Base-by-base conservation (phyloP, 371 early-diverging fungal species). In the Rhizopus sp. region DNA sequence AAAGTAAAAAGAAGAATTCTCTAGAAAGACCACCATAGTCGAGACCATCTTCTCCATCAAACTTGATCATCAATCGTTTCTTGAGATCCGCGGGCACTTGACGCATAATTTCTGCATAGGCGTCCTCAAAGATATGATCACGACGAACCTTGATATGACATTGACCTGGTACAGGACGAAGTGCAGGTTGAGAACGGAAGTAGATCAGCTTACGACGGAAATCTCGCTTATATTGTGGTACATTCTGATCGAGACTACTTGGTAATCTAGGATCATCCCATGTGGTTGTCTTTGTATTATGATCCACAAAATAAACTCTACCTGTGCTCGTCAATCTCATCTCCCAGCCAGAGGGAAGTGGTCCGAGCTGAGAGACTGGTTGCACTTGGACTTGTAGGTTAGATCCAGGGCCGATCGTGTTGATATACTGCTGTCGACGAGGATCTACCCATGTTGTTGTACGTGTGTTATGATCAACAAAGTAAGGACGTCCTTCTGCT, bases 231-330 rank as follows among this genome's bases (percentile, higher is more conserved):
- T 98, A 98, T 70, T 96, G 94, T 17, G 98, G 98, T 23, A 95
- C 97, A 55, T 90, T 91, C 68, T 89, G 90, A 70, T 96, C 97
- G 31, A 95, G 82, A 66, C 89, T 90, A 69, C 93, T 93, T 5
- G 98, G 97, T 56, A 98, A 73, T 7, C 98, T 83, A 29, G 98
- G 98, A 69, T 97, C 97, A 74, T 96, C 98, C 96, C 96, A 96
- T 1, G 94, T 91, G 4, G 96, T 94, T 9, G 89, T 93, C 68
- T 93, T 90, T n/a, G 92, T 91, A 69, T 91, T 91, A 73, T 96
- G 93, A 74, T 96, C 93, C 4, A 96, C 95, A 86, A 91, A 96
- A 77, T 94, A 95, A 31, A 93, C 91, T 16, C 95, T 75, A 4
- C 95, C 96, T 5, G 92, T 92, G 61, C 86, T 89, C 8, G 95